Evolutionary conservation across 345 rosid species (phyloP), one percentile per base, ranked within the genome.

Genomic region (Turnera subulata): DNA sequence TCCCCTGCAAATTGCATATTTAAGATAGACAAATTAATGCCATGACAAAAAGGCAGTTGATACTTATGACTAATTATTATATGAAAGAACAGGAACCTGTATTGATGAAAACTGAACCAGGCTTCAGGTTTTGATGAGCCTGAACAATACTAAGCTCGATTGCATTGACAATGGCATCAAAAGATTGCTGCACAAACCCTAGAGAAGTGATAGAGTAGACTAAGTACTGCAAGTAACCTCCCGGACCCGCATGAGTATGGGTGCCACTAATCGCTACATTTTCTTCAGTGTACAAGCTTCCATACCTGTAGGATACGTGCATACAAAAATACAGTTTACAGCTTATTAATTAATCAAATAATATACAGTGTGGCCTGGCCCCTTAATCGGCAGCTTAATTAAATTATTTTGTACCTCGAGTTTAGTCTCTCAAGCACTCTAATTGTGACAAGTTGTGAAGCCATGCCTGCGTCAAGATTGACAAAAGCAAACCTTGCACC

Each of bases 381-480:
- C n/a, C n/a, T n/a, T n/a, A n/a, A n/a, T n/a, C n/a, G n/a, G n/a
- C n/a, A n/a, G 37, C 26, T 51, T 51, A 15, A 33, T 7, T 2
- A 6, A 26, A 50, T 23, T 8, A 1, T 19, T 12, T 14, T 61
- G 45, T 15, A 80, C 84, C 84, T 74, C 46, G 58, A 40, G 44
- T 67, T 80, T 18, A 81, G 78, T 38, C 62, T 79, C 63, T 75
- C 70, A 15, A 81, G 53, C 22, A 74, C 82, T 55, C 60, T 72
- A 1, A 81, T 57, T 0, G 78, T 77, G 44, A 84, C 80, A 9
- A 81, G 82, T 54, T 84, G 86, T 8, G 86, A 84, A 43, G 90
- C 86, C 90, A 77, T 84, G 26, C 90, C 78, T 0, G 84, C 83
- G 17, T 79, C 83, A 33, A 79, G 86, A 56, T 84, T 81, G 21